These are phyloP conservation scores for Plectosphaerella plurivora DNA, from an alignment of 2,329 filamentous ascomycete species.

Conservation along the genomic window DNA sequence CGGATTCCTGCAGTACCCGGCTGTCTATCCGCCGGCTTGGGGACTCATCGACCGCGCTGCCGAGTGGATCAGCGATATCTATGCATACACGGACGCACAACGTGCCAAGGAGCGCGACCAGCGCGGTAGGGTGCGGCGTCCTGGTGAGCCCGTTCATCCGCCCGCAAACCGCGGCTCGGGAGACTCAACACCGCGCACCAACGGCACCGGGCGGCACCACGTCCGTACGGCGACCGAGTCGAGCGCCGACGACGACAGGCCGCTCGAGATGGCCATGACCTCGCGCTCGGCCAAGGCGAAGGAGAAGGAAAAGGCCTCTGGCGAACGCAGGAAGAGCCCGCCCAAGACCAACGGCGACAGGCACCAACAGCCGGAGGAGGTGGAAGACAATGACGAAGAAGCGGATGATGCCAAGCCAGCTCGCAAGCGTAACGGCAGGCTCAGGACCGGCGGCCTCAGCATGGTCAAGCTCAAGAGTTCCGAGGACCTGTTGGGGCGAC, in stretches of 20 bases:
- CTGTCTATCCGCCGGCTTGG: slow-evolving; percentile 86
- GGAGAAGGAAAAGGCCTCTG: slow-evolving; percentile 13
- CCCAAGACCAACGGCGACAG: not conserved
- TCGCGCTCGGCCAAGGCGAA: slow-evolving; percentile 21
- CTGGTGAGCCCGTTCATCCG: not conserved
- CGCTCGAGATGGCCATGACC: slow-evolving; percentile 74
- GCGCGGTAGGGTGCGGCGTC: slow-evolving; percentile 5
- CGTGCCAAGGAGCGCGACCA: slow-evolving; percentile 12
- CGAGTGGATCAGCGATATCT: slow-evolving; percentile 77
- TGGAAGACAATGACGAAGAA: not conserved
- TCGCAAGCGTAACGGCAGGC: slow-evolving; percentile 17
- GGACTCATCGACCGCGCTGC: slow-evolving; percentile 76
- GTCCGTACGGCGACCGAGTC: slow-evolving; percentile 48
- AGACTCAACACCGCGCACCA: not conserved
- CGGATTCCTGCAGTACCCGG: slow-evolving; percentile 88
- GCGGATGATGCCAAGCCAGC: slow-evolving; percentile 1
- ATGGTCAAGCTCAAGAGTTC: slow-evolving; percentile 52
- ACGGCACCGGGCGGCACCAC: slow-evolving; percentile 19
- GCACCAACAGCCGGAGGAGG: too few relatives aligned
- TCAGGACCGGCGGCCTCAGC: slow-evolving; percentile 35
- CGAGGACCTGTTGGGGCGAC: slow-evolving; percentile 51
- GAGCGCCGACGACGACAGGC: slow-evolving; percentile 74
- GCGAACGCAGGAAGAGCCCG: slow-evolving; percentile 11
- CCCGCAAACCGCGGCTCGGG: slow-evolving; percentile 7
- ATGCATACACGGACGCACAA: slow-evolving; percentile 47